Evolutionary conservation across 805 yeast species (phyloP).

Genomic region (Wickerhamomyces alni): DNA sequence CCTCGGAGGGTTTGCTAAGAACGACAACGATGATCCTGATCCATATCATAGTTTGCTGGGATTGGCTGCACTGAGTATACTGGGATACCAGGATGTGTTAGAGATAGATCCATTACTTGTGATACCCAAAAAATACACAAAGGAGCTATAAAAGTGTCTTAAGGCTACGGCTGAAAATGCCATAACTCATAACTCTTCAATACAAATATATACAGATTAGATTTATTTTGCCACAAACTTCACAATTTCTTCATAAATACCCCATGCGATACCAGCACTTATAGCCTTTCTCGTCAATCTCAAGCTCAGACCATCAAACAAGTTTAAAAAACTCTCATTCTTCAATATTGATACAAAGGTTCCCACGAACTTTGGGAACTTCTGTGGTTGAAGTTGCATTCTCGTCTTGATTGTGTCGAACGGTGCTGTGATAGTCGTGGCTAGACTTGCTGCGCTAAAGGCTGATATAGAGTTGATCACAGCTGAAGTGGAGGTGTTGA

Average conservation of each 20-base stretch:
- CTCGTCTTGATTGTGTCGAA: slow-evolving; percentile 92
- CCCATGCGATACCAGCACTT: slow-evolving; percentile 96
- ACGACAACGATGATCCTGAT: slow-evolving; percentile 60
- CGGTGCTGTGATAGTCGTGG: slow-evolving; percentile 89
- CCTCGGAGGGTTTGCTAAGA: slow-evolving; percentile 75
- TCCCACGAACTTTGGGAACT: slow-evolving; percentile 35
- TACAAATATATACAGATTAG: no score
- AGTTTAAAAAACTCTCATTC: slow-evolving; percentile 43
- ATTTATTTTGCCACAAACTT: slow-evolving; percentile 17
- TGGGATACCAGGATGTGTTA: slow-evolving; percentile 3
- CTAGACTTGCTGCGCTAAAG: slow-evolving; percentile 63
- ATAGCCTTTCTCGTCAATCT: slow-evolving; percentile 80
- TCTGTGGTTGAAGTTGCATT: slow-evolving; percentile 64
- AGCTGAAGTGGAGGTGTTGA: slow-evolving; percentile 39
- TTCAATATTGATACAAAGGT: slow-evolving; percentile 34
- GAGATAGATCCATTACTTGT: slow-evolving; percentile 10
- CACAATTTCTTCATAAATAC: slow-evolving; percentile 87
- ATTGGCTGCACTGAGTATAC: slow-evolving; percentile 40
- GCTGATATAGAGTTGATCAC: slow-evolving; percentile 74
- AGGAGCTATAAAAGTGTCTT: neutral
- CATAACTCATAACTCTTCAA: no score
- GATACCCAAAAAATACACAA: slow-evolving; percentile 1
- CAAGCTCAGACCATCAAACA: slow-evolving; percentile 81
- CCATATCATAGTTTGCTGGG: slow-evolving; percentile 65
- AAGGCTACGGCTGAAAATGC: no score